Conservation (phyloP, 345 rosid species). For the Lepidium aucheri region DNA sequence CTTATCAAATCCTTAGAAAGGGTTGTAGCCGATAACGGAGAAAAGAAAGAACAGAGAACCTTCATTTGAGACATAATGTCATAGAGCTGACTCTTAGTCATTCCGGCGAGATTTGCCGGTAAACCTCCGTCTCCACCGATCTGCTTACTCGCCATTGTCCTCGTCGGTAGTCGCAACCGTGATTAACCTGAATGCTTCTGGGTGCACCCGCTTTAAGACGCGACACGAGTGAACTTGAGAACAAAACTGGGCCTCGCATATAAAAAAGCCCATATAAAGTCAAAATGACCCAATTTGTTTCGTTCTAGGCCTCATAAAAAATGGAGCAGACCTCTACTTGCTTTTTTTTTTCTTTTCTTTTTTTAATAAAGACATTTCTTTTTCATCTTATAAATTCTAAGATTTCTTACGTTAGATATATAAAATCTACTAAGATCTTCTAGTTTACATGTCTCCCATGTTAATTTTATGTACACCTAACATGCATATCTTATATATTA, state of each 20-base stretch:
- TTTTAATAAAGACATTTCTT: too few relatives aligned
- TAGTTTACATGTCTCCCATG: conserved; percentile 16
- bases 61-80: conserved; percentile 95
- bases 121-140: conserved; percentile 58
- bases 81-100: conserved; percentile 91
- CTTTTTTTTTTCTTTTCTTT: too few relatives aligned
- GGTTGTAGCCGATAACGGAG: background rate
- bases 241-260: background rate
- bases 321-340: too few relatives aligned
- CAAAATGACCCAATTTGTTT: background rate
- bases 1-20: background rate
- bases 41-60: conserved; percentile 23
- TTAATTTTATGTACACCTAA: conserved; percentile 20
- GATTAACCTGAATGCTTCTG: background rate
- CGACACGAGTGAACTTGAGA: background rate
- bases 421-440: background rate
- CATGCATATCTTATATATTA: conserved; percentile 9
- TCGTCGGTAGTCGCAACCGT: background rate
- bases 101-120: conserved; percentile 67
- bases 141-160: conserved; percentile 67
- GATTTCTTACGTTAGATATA: background rate
- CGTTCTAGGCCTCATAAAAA: background rate
- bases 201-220: background rate
- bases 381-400: too few relatives aligned
- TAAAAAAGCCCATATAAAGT: background rate